Evolutionary conservation across 306 rosid genomes (phyloP).

Genomic region (Gleditsia sinensis): DNA sequence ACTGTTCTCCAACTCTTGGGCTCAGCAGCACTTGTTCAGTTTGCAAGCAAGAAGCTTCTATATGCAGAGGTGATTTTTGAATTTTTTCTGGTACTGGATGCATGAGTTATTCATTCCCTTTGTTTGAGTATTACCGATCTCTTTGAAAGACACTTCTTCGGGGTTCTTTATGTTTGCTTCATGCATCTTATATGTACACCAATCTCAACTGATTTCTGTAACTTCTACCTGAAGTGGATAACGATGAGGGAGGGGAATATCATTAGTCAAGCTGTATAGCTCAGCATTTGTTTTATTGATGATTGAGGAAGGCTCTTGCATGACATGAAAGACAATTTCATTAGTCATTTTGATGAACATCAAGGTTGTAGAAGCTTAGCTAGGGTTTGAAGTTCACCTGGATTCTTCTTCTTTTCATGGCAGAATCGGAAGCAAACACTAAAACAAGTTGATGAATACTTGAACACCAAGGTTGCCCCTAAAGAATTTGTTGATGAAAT

Average conservation of each 20-base stretch:
- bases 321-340: slow-evolving; percentile 9
- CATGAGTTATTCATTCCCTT: background rate
- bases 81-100: slow-evolving; percentile 1
- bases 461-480: slow-evolving; percentile 91
- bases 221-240: too few relatives aligned
- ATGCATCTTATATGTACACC: background rate
- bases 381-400: background rate
- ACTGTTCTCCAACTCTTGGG: slow-evolving; percentile 87
- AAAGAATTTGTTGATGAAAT: slow-evolving; percentile 78
- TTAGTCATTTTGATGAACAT: too few relatives aligned
- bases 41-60: slow-evolving; percentile 78
- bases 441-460: slow-evolving; percentile 70
- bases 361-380: too few relatives aligned
- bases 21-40: slow-evolving; percentile 85
- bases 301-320: background rate
- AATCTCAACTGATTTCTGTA: too few relatives aligned
- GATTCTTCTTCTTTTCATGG: background rate
- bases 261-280: background rate
- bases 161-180: background rate
- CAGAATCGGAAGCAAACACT: slow-evolving; percentile 85
- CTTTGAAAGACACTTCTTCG: background rate
- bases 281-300: slow-evolving; percentile 14
- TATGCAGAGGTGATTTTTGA: slow-evolving; percentile 77
- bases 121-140: background rate
- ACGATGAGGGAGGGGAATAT: background rate